Evolutionary conservation across 345 rosid species (phyloP).

Genomic region (Jatropha curcas): DNA sequence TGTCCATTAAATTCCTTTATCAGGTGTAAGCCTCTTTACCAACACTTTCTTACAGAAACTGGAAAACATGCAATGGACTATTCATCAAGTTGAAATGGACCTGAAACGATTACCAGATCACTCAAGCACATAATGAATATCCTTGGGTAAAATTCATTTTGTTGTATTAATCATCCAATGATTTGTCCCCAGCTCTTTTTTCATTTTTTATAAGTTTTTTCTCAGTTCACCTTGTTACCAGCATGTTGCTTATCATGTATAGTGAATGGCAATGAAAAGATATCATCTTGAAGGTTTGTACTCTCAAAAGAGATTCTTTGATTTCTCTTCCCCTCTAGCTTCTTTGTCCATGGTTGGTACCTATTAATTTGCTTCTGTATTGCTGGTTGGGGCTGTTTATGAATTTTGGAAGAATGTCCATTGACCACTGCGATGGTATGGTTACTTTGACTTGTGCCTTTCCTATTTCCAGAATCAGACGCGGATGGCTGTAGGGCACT

Average conservation of each 20-base stretch:
- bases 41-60: conserved; percentile 57
- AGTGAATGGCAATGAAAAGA: neutral
- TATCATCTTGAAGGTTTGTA: neutral
- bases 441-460: too few species aligned
- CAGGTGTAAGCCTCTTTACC: conserved; percentile 15
- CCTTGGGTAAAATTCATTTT: neutral
- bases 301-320: neutral
- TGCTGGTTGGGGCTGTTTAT: too few species aligned
- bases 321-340: neutral
- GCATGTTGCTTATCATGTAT: neutral
- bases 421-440: too few species aligned
- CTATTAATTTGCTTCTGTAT: neutral
- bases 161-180: too few species aligned
- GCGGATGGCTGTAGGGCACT: too few species aligned
- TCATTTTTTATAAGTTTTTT: neutral
- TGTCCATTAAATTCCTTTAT: neutral
- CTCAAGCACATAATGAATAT: conserved; percentile 31
- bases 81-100: conserved; percentile 93
- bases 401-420: too few species aligned
- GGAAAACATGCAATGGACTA: conserved; percentile 96
- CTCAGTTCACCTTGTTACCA: neutral
- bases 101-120: conserved; percentile 67
- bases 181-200: neutral
- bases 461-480: too few species aligned
- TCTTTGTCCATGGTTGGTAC: neutral